These are phyloP conservation scores for Umbelopsis sp. DNA, from an alignment of 192 early-diverging fungal genomes.

Conservation along the genomic window DNA sequence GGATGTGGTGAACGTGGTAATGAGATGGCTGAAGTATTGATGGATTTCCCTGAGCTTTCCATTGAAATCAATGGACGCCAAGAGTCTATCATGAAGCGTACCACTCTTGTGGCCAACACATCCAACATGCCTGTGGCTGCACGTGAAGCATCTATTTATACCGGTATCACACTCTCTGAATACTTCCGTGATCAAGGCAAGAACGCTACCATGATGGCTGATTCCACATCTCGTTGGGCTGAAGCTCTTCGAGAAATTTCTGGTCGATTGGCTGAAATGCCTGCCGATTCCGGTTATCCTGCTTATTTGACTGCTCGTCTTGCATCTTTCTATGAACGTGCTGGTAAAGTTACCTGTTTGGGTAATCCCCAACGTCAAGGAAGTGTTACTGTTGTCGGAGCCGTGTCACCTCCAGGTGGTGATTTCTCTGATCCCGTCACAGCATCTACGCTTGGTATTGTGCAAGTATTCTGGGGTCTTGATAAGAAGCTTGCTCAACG, in stretches of 20 bases:
- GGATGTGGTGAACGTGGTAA: slow-evolving; percentile 97
- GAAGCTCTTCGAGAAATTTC: slow-evolving; percentile 99
- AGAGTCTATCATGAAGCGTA: slow-evolving; percentile 99
- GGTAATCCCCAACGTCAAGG: slow-evolving; percentile 93
- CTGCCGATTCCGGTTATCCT: slow-evolving; percentile 97
- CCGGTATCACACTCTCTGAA: slow-evolving; percentile 98
- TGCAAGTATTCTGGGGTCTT: slow-evolving; percentile 99
- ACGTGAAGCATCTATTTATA: slow-evolving; percentile 99
- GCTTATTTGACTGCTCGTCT: slow-evolving; percentile 98
- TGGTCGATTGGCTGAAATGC: slow-evolving; percentile 99
- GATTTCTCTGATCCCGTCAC: slow-evolving; percentile 99
- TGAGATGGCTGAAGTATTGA: slow-evolving; percentile 99
- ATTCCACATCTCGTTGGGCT: slow-evolving; percentile 99
- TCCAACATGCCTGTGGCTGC: slow-evolving; percentile 99
- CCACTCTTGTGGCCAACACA: slow-evolving; percentile 98
- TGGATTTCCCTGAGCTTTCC: slow-evolving; percentile 97
- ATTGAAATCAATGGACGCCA: slow-evolving; percentile 93
- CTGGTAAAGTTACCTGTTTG: slow-evolving; percentile 95
- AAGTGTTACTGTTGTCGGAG: slow-evolving; percentile 96
- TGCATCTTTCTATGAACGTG: slow-evolving; percentile 99
- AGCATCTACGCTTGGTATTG: slow-evolving; percentile 94
- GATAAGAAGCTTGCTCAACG: slow-evolving; percentile 99
- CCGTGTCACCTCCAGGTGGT: slow-evolving; percentile 99
- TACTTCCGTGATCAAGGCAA: slow-evolving; percentile 99
- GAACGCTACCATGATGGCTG: slow-evolving; percentile 99